A percentile compares a stretch with the other conserved stretches of the same genome.
Evolutionary conservation across 1,139 yeast species (phyloP).

Genomic region (Magnusiomyces ingens): DNA sequence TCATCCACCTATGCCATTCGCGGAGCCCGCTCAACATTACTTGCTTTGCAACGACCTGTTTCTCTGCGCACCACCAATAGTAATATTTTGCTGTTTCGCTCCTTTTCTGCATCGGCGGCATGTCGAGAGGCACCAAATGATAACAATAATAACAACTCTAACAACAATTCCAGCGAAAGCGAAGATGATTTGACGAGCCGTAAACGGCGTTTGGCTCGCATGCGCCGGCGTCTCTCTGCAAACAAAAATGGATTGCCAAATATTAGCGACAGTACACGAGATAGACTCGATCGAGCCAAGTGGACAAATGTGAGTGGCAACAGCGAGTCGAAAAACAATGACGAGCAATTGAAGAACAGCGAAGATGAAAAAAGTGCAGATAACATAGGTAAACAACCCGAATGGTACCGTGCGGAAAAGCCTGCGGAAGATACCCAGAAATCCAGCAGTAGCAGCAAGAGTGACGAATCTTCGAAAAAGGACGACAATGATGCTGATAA

Average conservation of each 20-base stretch:
- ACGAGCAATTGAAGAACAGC: background rate
- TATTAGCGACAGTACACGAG: background rate
- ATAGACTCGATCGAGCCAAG: background rate
- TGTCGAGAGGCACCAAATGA: background rate
- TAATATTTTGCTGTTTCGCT: background rate
- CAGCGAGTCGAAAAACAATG: background rate
- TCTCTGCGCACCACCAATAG: background rate
- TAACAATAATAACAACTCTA: background rate
- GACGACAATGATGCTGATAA: background rate
- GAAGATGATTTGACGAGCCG: background rate
- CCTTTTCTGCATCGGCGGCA: background rate
- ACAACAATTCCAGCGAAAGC: background rate
- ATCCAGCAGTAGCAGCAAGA: background rate
- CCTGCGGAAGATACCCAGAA: background rate
- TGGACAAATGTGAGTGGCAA: background rate
- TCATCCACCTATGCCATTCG: background rate
- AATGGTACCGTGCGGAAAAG: background rate
- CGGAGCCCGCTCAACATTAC: background rate
- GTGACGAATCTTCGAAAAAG: background rate
- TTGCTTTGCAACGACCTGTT: background rate
- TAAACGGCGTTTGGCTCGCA: background rate
- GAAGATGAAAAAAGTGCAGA: background rate
- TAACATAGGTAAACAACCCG: background rate
- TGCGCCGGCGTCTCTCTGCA: background rate
- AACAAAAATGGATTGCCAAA: background rate